Evolutionary conservation across 2,329 filamentous ascomycete species (phyloP).

Genomic region (Fusarium palustre): DNA sequence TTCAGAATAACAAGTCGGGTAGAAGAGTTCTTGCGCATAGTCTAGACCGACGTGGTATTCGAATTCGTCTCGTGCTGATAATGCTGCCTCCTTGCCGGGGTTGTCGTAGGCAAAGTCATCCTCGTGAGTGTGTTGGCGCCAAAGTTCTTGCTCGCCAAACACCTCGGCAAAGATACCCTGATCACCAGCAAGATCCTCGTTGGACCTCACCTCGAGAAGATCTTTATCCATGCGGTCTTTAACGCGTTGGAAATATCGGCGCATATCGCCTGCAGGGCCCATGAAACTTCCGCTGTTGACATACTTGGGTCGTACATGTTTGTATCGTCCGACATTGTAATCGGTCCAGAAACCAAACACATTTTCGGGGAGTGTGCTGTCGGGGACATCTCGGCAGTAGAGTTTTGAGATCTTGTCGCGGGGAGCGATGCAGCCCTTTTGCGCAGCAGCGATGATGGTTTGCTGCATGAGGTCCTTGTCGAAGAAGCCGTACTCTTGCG

Average conservation of each 20-base stretch:
- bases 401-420: constrained; percentile 43
- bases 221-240: constrained; percentile 45
- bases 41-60: constrained; percentile 49
- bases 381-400: constrained; percentile 42
- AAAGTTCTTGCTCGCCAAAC: constrained; percentile 47
- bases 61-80: constrained; percentile 30
- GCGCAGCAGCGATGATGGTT: constrained; percentile 43
- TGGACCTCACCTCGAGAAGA: constrained; percentile 23
- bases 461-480: constrained; percentile 38
- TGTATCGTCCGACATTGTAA: constrained; percentile 29
- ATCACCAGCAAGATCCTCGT: constrained; percentile 44
- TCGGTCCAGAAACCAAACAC: constrained; percentile 45
- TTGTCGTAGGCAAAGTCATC: constrained; percentile 28
- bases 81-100: constrained; percentile 26
- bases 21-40: constrained; percentile 48
- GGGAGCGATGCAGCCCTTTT: constrained; percentile 44
- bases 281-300: constrained; percentile 50
- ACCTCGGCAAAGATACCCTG: constrained; percentile 51
- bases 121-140: constrained; percentile 33
- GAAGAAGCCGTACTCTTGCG: constrained; percentile 35
- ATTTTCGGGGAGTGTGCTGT: constrained; percentile 40
- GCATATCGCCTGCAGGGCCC: constrained; percentile 47
- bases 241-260: constrained; percentile 42
- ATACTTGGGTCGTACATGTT: constrained; percentile 46
- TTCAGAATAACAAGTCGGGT: constrained; percentile 48